These are phyloP conservation scores for Penicillium samsonianum DNA, from an alignment of 495 filamentous ascomycete species.

Conservation along the genomic window DNA sequence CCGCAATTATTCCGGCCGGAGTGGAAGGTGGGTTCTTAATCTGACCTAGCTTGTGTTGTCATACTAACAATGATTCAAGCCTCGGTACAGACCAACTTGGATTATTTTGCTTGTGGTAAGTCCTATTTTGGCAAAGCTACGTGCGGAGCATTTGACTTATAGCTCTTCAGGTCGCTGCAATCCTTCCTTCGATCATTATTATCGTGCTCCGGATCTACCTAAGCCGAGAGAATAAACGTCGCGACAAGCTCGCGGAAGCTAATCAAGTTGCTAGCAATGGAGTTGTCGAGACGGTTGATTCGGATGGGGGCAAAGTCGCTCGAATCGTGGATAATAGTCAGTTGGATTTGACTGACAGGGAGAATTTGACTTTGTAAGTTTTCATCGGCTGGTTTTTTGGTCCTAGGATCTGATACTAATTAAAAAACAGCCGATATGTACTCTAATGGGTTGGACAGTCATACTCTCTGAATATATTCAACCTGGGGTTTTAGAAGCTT, in stretches of 20 bases:
- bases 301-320: constrained; percentile 29
- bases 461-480: background rate
- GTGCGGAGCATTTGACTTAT: background rate
- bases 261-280: constrained; percentile 31
- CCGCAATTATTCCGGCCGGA: constrained; percentile 38
- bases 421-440: background rate
- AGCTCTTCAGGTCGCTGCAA: constrained; percentile 26
- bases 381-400: background rate
- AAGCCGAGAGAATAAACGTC: constrained; percentile 35
- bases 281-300: constrained; percentile 34
- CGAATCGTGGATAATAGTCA: constrained; percentile 41
- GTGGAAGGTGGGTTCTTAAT: constrained; percentile 24
- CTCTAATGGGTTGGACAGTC: background rate
- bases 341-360: constrained; percentile 43
- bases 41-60: background rate
- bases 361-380: constrained; percentile 45
- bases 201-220: constrained; percentile 29
- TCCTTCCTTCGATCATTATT: constrained; percentile 33
- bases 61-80: constrained; percentile 15
- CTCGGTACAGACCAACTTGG: constrained; percentile 43
- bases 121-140: background rate
- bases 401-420: background rate
- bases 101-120: constrained; percentile 42
- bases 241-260: constrained; percentile 28
- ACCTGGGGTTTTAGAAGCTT: background rate